Base-by-base conservation (phyloP, 2,329 filamentous ascomycete genomes). In the Pseudocercospora vitis region DNA sequence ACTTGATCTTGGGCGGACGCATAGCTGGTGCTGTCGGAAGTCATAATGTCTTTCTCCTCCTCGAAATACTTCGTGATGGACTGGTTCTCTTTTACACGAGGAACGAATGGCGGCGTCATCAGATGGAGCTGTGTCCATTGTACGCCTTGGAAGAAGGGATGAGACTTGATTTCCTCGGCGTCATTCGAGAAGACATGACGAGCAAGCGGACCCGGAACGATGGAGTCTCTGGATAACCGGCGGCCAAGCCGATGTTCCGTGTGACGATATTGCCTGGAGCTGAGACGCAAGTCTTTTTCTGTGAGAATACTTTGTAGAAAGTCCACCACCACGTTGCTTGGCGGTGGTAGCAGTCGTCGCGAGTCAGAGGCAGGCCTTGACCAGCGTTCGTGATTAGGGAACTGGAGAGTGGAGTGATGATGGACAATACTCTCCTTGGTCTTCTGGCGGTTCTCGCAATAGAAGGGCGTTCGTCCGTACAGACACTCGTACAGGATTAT, bases 401-500 rank as follows among this genome's bases (percentile, higher is more conserved):
- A 92, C 2, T 75, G 73, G 32, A 97, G 83, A 0, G 81, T 85
- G 9, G 80, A 76, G 49, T 80, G 79, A 71, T 95, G 89, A 57
- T 87, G 81, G 50, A 94, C 68, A 58, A 97, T 96, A 59, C 89
- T 92, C 57, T 84, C 76, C 70, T 96, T 97, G 2, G 91, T 97
- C 61, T 87, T 81, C 54, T 90, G 84, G 7, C 91, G 81, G 39
- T 89, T 86, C 44, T 92, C 88, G 12, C 87, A 84, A 48, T 91
- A 82, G 69, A 97, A 97, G 0, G 92, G 92, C 0, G 92, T 96
- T 57, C 86, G 87, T 0, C 92, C 92, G 68, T 94, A 97, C 1
- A 97, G 77, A 65, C 92, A 96, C 79, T 97, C 92, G 66, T 89
- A 97, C 52, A 97, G 73, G 67, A 97, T 96, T 67, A 97, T 85